Percentiles rank a stretch among this genome's conserved stretches.
phyloP scores from a whole-genome alignment of 495 filamentous ascomycete species.

The Apodospora peruviana region DNA sequence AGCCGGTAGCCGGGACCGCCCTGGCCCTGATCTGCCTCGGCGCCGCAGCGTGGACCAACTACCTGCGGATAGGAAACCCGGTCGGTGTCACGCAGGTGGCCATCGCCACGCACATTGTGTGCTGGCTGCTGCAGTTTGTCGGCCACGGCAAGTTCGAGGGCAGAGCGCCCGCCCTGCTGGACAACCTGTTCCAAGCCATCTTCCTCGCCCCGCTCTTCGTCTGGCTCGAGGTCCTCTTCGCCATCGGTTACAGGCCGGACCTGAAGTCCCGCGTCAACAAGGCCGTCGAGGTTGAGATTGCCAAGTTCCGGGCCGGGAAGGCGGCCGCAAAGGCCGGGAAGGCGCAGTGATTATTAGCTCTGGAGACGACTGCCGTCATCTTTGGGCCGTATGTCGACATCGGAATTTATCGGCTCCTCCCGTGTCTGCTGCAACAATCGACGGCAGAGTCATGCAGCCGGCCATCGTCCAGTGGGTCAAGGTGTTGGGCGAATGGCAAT shows the following conservation, averaged over 20 bases:
- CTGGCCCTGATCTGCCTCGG: conserved; percentile 68
- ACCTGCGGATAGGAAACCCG: conserved; percentile 63
- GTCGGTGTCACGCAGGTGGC: conserved; percentile 65
- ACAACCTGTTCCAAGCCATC: conserved; percentile 85
- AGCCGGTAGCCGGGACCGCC: conserved; percentile 79
- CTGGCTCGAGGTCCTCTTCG: conserved; percentile 92
- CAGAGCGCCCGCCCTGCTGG: conserved; percentile 79
- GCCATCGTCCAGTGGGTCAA: too few relatives aligned
- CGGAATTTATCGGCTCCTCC: background rate
- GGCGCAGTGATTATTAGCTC: background rate
- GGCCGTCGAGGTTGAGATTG: conserved; percentile 63
- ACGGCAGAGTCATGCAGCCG: too few relatives aligned
- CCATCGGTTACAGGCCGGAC: conserved; percentile 82
- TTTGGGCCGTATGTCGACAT: background rate
- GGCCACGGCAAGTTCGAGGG: conserved; percentile 89
- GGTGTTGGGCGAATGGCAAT: too few relatives aligned
- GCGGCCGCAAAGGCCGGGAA: conserved; percentile 10
- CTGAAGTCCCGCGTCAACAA: conserved; percentile 73
- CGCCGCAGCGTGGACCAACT: conserved; percentile 67
- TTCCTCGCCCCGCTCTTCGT: conserved; percentile 98
- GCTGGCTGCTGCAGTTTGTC: conserved; percentile 84
- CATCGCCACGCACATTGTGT: conserved; percentile 58
- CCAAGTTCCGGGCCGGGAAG: conserved; percentile 48
- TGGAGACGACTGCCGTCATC: background rate
- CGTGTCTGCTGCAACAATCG: too few relatives aligned